Base-by-base conservation (phyloP, 2,329 filamentous ascomycete genomes). In the Cercospora canescens region DNA sequence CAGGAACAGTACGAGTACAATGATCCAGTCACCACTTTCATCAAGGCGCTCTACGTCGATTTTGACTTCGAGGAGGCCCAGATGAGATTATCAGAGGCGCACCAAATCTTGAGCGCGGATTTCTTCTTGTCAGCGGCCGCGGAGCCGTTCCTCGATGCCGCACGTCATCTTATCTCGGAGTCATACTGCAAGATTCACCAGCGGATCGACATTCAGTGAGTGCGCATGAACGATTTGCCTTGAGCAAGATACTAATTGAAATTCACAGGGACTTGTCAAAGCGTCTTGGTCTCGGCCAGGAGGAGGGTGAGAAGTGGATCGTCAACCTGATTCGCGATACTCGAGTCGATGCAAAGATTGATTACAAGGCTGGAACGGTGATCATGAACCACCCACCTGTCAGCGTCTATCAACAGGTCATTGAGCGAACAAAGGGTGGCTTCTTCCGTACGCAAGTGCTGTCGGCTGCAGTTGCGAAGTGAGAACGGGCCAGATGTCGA, bases 111-210 rank as follows among this genome's bases (percentile, higher is more conserved):
- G 75, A 91, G 92, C 74, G 88, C 89, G 76, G 95, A 99, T 82
- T 98, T 99, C 86, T 99, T 99, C 90, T 87, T 99, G 65, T 88
- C 91, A 64, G 90, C 89, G 21, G 88, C 91, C 3, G 89, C 92
- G 35, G 94, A 98, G 75, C 85, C 89, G 48, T 99, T 99, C 78
- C 92, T 99, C 70, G 94, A 98, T 77, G 90, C 93, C 57, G 95
- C 95, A 41, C 88, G 95, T 77, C 95, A 99, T 85, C 86, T 99
- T 67, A 98, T 99, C 80, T 98, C 94, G 62, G 95, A 99, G 85
- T 93, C 89, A 80, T 99, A 99, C 87, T 99, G 95, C 92, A 98
- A 98, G 88, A 99, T 99, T 79, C 96, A 98, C 81, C 93, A 96
- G 79, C 88, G 94, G 75, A 99, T 99, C 79, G 94, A 98, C 80